These are phyloP conservation scores for Eutrema salsugineum DNA, from an alignment of 441 rosid species.

Conservation along the genomic window DNA sequence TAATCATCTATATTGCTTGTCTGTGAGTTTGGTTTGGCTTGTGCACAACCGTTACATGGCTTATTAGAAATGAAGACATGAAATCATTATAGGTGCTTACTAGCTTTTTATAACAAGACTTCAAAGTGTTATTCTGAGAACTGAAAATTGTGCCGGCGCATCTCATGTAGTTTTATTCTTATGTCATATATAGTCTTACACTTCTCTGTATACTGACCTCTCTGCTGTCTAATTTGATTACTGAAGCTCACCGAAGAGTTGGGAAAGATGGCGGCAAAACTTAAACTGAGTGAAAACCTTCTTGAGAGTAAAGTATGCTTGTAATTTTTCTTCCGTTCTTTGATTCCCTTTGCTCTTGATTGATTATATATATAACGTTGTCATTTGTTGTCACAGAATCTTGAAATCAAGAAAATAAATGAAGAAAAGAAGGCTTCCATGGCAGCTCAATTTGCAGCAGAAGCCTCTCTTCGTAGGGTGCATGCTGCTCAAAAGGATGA, in stretches of 20 bases:
- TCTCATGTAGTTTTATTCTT: not conserved
- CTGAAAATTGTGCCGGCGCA: not conserved
- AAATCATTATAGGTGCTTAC: not conserved
- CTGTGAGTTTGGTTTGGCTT: not conserved
- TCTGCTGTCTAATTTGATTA: conserved; percentile 10
- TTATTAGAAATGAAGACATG: not conserved
- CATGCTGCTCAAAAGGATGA: conserved; percentile 99
- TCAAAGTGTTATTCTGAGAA: too few relatives aligned
- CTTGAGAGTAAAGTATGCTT: conserved; percentile 75
- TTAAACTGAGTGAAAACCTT: conserved; percentile 26
- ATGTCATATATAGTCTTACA: not conserved
- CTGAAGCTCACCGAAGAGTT: conserved; percentile 71
- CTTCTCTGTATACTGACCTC: not conserved
- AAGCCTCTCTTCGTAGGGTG: conserved; percentile 95
- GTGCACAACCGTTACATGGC: not conserved
- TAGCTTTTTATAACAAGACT: too few relatives aligned
- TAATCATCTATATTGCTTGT: not conserved
- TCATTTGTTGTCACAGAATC: conserved; percentile 52
- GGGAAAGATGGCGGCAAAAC: conserved; percentile 24
- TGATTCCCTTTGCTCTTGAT: not conserved
- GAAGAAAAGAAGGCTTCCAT: conserved; percentile 97
- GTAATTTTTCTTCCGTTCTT: not conserved
- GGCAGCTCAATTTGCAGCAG: conserved; percentile 99
- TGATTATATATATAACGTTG: not conserved
- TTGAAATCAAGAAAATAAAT: conserved; percentile 88